Conservation (phyloP, 1,284 basidiomycete genomes). For the Lentinus polychrous region DNA sequence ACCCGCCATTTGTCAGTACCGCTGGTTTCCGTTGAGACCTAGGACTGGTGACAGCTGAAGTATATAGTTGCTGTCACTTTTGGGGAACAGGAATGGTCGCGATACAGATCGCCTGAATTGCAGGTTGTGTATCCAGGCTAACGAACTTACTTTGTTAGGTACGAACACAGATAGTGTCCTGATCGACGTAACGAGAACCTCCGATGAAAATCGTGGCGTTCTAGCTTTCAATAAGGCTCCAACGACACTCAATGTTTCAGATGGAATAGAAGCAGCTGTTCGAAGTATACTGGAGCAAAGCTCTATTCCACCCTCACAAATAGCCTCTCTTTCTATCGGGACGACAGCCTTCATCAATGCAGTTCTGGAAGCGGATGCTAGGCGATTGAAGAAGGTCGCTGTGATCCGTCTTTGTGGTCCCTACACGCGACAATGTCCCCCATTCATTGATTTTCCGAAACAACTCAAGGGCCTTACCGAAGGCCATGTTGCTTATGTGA, state of each 20-base stretch:
- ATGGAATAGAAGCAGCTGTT: conserved; percentile 43
- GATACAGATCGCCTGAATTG: neutral
- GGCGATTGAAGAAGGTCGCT: conserved; percentile 42
- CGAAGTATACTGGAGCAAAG: conserved; percentile 31
- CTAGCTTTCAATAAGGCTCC: conserved; percentile 44
- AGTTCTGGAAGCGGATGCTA: conserved; percentile 41
- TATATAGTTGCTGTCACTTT: neutral
- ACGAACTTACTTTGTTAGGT: conserved; percentile 22
- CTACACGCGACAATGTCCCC: conserved; percentile 32
- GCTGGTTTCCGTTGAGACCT: neutral
- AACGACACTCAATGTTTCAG: conserved; percentile 46
- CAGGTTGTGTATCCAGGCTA: neutral
- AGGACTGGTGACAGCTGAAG: neutral
- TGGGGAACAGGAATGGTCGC: too few species aligned
- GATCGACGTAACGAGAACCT: conserved; percentile 33
- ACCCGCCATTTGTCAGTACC: too few species aligned
- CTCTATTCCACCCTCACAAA: conserved; percentile 25
- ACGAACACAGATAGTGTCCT: conserved; percentile 50
- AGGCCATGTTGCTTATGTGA: conserved; percentile 36
- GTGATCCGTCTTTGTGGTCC: conserved; percentile 47
- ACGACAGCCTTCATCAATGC: conserved; percentile 52
- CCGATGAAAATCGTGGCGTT: conserved; percentile 30
- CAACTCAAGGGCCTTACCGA: conserved; percentile 34
- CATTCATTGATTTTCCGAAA: conserved; percentile 42
- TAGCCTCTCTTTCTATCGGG: conserved; percentile 40